Conservation (phyloP, 2,329 filamentous ascomycete species). For the Pseudopyricularia cyperi region DNA sequence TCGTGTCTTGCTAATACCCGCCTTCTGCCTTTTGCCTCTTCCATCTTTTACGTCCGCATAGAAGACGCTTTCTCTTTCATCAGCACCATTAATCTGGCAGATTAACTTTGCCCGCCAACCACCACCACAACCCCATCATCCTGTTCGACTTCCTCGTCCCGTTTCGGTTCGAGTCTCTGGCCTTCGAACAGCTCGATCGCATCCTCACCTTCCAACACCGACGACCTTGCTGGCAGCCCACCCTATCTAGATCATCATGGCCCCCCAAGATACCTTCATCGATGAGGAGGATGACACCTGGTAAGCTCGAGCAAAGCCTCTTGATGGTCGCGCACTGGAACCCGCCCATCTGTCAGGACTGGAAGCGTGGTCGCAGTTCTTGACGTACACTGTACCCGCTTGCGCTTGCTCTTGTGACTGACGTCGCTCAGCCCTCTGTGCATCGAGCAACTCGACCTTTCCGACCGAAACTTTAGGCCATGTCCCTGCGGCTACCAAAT, state of each 20-base stretch:
- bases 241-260: conserved; percentile 30
- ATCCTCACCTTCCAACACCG: background rate
- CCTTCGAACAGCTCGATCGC: background rate
- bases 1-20: background rate
- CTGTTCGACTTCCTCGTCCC: background rate
- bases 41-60: background rate
- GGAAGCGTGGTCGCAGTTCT: background rate
- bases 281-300: conserved; percentile 60
- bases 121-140: background rate
- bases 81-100: background rate
- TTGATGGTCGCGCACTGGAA: background rate
- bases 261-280: conserved; percentile 57
- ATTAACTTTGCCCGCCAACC: background rate
- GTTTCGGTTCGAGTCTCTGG: background rate
- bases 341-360: conserved; percentile 6
- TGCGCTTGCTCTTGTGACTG: conserved; percentile 8
- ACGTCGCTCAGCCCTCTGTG: conserved; percentile 64
- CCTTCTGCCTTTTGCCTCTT: background rate
- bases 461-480: conserved; percentile 90
- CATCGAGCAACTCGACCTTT: conserved; percentile 97
- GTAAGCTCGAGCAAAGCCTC: conserved; percentile 26
- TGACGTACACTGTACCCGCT: background rate
- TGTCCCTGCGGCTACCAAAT: conserved; percentile 99
- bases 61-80: background rate
- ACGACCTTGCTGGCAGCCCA: background rate